phyloP scores from a whole-genome alignment of 176 grass and related monocot genomes.

The Poa pratensis region DNA sequence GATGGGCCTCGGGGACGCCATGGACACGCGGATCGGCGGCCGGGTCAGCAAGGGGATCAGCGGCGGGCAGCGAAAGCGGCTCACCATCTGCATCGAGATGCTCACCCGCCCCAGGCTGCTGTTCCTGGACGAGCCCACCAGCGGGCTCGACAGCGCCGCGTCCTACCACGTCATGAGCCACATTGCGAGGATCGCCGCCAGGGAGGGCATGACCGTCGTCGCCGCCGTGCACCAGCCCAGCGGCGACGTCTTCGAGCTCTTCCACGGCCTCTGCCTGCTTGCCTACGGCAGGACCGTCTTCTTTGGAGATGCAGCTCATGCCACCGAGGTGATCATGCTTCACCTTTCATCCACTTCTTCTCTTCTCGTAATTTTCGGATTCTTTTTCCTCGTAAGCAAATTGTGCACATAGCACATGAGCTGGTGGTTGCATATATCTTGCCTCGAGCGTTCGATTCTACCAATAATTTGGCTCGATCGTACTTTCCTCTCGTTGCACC shows the following conservation, averaged over 20 bases:
- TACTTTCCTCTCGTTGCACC: too few species aligned
- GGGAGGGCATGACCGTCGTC: conserved; percentile 55
- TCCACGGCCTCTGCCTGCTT: conserved; percentile 60
- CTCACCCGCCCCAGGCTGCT: conserved; percentile 53
- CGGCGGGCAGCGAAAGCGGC: conserved; percentile 57
- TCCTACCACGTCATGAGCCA: conserved; percentile 59
- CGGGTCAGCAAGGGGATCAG: conserved; percentile 62
- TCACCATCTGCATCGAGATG: conserved; percentile 73
- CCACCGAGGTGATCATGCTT: conserved; percentile 35
- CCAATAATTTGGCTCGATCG: too few species aligned
- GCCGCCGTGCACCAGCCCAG: conserved; percentile 65
- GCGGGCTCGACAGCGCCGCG: conserved; percentile 66
- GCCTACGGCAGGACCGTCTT: conserved; percentile 56
- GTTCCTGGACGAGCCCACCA: conserved; percentile 65
- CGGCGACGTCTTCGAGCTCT: conserved; percentile 69
- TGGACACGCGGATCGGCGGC: conserved; percentile 57
- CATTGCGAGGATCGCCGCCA: conserved; percentile 39
- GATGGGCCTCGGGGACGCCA: conserved; percentile 50
- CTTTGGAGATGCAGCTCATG: conserved; percentile 46
- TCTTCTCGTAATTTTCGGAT: not conserved
- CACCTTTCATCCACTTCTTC: too few species aligned
- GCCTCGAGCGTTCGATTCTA: too few species aligned
- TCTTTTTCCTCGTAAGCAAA: not conserved
- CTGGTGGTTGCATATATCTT: too few species aligned
- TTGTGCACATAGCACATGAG: too few species aligned